Evolutionary conservation across 139 green algal species (phyloP).

Genomic region (Ostreobium quekettii): DNA sequence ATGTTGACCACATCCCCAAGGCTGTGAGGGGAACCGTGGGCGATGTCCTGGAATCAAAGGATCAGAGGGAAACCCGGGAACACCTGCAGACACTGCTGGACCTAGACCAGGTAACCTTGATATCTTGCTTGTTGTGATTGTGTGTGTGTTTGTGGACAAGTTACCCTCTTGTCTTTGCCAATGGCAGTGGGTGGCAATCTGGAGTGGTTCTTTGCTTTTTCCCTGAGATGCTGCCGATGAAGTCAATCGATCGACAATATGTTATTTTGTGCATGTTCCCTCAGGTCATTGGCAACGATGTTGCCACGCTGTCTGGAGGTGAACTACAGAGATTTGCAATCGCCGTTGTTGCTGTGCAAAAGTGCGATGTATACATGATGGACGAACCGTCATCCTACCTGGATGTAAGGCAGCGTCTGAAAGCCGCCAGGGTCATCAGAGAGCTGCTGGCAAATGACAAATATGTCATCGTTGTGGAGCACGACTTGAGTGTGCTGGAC

Average conservation of each 20-base stretch:
- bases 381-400: conserved; percentile 97
- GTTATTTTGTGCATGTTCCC: too few relatives aligned
- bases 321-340: conserved; percentile 99
- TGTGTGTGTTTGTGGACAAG: too few relatives aligned
- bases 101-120: conserved; percentile 64
- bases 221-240: too few relatives aligned
- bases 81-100: conserved; percentile 69
- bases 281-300: conserved; percentile 87
- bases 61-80: conserved; percentile 60
- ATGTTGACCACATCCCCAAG: conserved; percentile 97
- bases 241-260: too few relatives aligned
- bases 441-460: conserved; percentile 62
- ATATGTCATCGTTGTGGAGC: conserved; percentile 97
- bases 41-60: conserved; percentile 70
- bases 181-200: too few relatives aligned
- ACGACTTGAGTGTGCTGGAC: conserved; percentile 92
- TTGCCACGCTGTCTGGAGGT: conserved; percentile 89
- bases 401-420: conserved; percentile 93
- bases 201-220: too few relatives aligned
- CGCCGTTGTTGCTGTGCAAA: conserved; percentile 78
- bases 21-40: conserved; percentile 84
- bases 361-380: conserved; percentile 95
- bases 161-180: too few relatives aligned
- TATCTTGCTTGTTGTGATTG: too few relatives aligned
- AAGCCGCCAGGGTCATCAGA: conserved; percentile 84